Conservation (phyloP, 176 grass and related monocot species). For the Ensete ventricosum region DNA sequence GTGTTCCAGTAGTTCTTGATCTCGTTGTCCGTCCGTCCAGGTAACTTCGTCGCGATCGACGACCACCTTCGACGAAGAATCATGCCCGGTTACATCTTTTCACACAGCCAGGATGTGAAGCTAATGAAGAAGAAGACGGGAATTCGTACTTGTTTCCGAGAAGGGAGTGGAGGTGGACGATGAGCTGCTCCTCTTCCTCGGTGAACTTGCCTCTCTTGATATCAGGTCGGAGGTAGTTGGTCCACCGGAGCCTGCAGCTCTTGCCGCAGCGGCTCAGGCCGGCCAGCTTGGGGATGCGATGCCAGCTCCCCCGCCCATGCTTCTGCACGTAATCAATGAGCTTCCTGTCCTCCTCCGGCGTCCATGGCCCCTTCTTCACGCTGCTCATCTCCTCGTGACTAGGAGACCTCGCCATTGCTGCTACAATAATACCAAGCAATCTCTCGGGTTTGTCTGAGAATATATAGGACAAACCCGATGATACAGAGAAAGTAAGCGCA, state of each 20-base stretch:
- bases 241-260: slow-evolving; percentile 21
- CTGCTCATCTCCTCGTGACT: neutral
- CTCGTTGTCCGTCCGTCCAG: slow-evolving; percentile 10
- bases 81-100: too few species aligned
- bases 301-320: neutral
- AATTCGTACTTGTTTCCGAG: slow-evolving; percentile 3
- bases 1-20: slow-evolving; percentile 17
- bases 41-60: neutral
- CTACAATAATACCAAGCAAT: too few species aligned
- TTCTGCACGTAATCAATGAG: neutral
- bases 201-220: slow-evolving; percentile 8
- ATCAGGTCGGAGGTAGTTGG: slow-evolving; percentile 20
- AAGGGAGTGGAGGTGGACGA: slow-evolving; percentile 1
- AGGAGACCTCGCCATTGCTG: neutral
- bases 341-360: slow-evolving; percentile 6
- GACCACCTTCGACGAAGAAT: neutral
- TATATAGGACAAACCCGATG: too few species aligned
- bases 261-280: slow-evolving; percentile 21
- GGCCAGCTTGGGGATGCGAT: neutral
- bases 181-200: slow-evolving; percentile 15
- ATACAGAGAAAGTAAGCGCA: too few species aligned
- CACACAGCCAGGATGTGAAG: neutral
- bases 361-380: slow-evolving; percentile 10
- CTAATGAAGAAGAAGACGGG: neutral
- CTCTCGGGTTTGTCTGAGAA: too few species aligned